These are phyloP conservation scores for Canariomyces notabilis DNA, from an alignment of 2,329 filamentous ascomycete genomes.

Conservation along the genomic window DNA sequence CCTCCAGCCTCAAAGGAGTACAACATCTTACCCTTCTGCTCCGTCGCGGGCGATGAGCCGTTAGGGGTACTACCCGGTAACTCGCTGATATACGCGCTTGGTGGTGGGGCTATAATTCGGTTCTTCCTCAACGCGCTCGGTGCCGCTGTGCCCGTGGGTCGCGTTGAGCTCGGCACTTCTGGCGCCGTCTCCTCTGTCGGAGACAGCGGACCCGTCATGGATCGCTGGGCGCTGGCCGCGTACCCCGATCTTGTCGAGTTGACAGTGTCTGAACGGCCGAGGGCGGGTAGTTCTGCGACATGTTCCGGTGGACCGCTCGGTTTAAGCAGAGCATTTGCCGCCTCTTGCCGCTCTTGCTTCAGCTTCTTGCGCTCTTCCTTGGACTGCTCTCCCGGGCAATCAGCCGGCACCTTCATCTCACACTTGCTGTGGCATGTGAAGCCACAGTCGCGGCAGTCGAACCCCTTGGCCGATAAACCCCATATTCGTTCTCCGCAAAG, in stretches of 20 bases:
- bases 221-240: slow-evolving; percentile 70
- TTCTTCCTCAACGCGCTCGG: slow-evolving; percentile 48
- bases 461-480: slow-evolving; percentile 93
- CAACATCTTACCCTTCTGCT: slow-evolving; percentile 79
- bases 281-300: slow-evolving; percentile 58
- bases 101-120: slow-evolving; percentile 82
- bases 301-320: slow-evolving; percentile 44
- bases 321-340: slow-evolving; percentile 58
- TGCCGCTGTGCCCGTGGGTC: slow-evolving; percentile 31
- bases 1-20: slow-evolving; percentile 79
- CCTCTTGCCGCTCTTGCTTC: slow-evolving; percentile 78
- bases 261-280: slow-evolving; percentile 82
- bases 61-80: slow-evolving; percentile 50
- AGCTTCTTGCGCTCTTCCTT: slow-evolving; percentile 96
- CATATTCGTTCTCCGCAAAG: slow-evolving; percentile 94
- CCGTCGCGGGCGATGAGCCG: slow-evolving; percentile 36
- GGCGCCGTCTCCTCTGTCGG: slow-evolving; percentile 48
- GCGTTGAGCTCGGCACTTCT: slow-evolving; percentile 34
- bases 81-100: slow-evolving; percentile 70
- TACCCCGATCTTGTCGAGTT: slow-evolving; percentile 87
- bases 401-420: slow-evolving; percentile 95
- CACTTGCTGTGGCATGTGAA: slow-evolving; percentile 99
- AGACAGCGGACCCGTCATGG: slow-evolving; percentile 59
- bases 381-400: slow-evolving; percentile 87
- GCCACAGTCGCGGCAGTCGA: slow-evolving; percentile 92